A percentile compares a stretch with the other conserved stretches of the same genome.
phyloP scores from a whole-genome alignment of 495 filamentous ascomycete genomes.

The Talaromyces stipitatus region DNA sequence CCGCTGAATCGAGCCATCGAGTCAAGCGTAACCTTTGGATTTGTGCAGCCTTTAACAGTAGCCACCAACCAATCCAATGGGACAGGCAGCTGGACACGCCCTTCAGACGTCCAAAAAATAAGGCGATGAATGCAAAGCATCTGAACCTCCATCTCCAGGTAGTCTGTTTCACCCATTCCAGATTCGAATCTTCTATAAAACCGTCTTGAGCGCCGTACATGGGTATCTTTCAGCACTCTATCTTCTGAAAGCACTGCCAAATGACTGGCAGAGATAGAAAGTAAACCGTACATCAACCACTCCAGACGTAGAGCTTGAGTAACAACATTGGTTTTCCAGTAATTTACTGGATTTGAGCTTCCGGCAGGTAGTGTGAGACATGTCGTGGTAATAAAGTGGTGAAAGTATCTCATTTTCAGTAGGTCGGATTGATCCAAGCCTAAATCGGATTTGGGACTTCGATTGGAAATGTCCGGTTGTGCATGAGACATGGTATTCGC shows the following conservation, averaged over 20 bases:
- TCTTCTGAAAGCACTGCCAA: constrained; percentile 13
- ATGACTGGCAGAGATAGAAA: constrained; percentile 23
- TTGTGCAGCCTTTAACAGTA: constrained; percentile 3
- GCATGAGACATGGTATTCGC: constrained; percentile 3
- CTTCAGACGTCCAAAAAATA: constrained; percentile 9
- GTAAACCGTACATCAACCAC: constrained; percentile 21
- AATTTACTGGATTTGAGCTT: not conserved
- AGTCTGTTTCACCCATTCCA: not conserved
- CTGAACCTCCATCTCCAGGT: constrained; percentile 7
- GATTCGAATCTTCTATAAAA: not conserved
- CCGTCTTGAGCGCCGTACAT: not conserved
- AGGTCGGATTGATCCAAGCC: too few relatives aligned
- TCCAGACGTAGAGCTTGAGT: constrained; percentile 16
- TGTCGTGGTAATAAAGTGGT: constrained; percentile 27
- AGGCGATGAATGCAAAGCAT: constrained; percentile 13
- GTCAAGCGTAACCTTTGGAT: not conserved
- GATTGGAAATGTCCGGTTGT: not conserved
- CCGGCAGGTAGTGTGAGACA: constrained; percentile 24
- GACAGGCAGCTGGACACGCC: not conserved
- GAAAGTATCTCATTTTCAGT: constrained; percentile 25
- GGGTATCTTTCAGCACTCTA: not conserved
- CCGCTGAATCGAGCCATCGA: too few relatives aligned
- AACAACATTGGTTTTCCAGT: constrained; percentile 19
- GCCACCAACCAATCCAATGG: not conserved
- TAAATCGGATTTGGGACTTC: constrained; percentile 7